Percentiles rank a stretch among this genome's conserved stretches.
phyloP scores from a whole-genome alignment of 176 grass and related monocot genomes.

The Rhipidocladum racemiflorum region DNA sequence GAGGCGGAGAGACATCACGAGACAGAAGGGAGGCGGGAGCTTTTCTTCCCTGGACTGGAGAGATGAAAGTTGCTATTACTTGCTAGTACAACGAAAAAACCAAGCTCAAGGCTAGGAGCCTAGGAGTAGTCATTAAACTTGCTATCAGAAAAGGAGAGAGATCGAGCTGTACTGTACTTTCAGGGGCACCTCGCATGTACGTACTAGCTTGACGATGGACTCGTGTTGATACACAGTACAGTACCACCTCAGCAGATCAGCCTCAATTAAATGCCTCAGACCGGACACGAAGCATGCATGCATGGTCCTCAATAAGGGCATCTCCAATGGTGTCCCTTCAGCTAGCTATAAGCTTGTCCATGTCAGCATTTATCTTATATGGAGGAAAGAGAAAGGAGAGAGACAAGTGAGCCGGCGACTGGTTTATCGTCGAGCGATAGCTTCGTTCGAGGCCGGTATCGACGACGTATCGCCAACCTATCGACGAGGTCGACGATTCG shows the following conservation, averaged over 20 bases:
- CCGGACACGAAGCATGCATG: too few relatives aligned
- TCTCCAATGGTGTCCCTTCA: too few relatives aligned
- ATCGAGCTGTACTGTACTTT: slow-evolving; percentile 11
- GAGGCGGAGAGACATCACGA: not conserved
- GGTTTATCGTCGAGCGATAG: too few relatives aligned
- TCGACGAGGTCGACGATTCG: too few relatives aligned
- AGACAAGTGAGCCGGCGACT: too few relatives aligned
- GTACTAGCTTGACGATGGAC: not conserved
- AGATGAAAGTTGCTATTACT: not conserved
- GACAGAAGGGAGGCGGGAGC: not conserved
- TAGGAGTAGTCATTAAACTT: not conserved
- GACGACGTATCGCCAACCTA: too few relatives aligned
- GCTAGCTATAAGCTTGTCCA: too few relatives aligned
- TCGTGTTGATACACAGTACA: not conserved
- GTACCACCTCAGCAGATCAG: not conserved
- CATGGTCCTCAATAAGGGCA: too few relatives aligned
- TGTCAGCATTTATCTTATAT: too few relatives aligned
- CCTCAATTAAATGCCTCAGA: not conserved
- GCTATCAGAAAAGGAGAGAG: not conserved
- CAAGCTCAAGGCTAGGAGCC: not conserved
- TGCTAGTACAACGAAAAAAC: not conserved
- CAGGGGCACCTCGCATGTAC: not conserved
- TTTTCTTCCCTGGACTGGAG: not conserved
- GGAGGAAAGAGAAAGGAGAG: too few relatives aligned
- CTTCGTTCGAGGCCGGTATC: too few relatives aligned